Evolutionary conservation across 2,329 filamentous ascomycete genomes (phyloP).

Genomic region (Ilyonectria mors-panacis): DNA sequence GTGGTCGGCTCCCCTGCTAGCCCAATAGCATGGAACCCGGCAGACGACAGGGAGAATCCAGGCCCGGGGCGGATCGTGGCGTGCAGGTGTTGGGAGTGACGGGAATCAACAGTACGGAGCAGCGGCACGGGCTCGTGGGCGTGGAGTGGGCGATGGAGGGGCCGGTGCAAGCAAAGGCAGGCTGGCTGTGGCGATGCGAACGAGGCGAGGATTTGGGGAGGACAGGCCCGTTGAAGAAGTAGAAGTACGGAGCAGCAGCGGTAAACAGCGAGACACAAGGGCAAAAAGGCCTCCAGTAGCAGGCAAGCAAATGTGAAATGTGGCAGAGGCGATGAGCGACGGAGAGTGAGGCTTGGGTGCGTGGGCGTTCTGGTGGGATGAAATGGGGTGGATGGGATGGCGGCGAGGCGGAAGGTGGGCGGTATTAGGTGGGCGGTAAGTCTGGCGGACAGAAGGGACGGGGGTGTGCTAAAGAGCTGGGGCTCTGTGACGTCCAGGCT

Average conservation of each 20-base stretch:
- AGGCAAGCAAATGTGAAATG: conserved; percentile 34
- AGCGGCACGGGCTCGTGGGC: conserved; percentile 11
- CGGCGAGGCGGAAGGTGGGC: conserved; percentile 43
- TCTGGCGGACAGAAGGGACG: conserved; percentile 3
- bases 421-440: conserved; percentile 33
- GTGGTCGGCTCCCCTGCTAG: conserved; percentile 42
- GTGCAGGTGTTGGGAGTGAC: conserved; percentile 24
- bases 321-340: conserved; percentile 42
- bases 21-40: conserved; percentile 32
- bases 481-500: background rate
- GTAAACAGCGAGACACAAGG: conserved; percentile 11
- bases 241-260: conserved; percentile 6
- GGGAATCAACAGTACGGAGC: conserved; percentile 13
- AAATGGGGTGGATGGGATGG: conserved; percentile 36
- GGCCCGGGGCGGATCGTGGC: conserved; percentile 38
- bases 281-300: conserved; percentile 34
- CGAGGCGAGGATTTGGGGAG: conserved; percentile 5
- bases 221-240: conserved; percentile 19
- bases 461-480: background rate
- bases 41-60: conserved; percentile 34
- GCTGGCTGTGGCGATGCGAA: conserved; percentile 13
- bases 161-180: conserved; percentile 18
- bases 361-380: conserved; percentile 37
- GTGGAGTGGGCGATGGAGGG: conserved; percentile 9
- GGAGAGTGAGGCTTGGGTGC: conserved; percentile 25